phyloP scores from a whole-genome alignment of 805 yeast genomes.

The Zygosaccharomyces rouxii region DNA sequence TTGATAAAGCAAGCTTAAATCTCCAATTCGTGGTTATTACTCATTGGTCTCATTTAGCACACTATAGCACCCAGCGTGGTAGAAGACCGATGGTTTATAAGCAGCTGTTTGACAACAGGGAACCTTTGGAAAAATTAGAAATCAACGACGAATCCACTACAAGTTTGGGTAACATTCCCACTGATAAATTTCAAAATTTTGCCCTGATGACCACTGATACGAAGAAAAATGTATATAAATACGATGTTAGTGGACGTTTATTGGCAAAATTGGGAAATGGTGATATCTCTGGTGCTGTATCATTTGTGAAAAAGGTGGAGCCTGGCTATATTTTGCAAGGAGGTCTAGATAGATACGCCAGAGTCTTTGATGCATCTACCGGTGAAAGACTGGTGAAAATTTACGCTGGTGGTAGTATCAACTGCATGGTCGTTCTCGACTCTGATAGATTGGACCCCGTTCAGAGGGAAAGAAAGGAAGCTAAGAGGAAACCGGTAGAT shows the following conservation, averaged over 20 bases:
- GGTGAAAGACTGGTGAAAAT: conserved; percentile 64
- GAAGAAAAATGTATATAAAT: conserved; percentile 58
- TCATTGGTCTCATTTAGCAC: conserved; percentile 50
- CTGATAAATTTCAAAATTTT: conserved; percentile 23
- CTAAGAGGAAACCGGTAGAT: conserved; percentile 10
- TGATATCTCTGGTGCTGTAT: conserved; percentile 57
- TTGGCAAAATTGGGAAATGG: conserved; percentile 74
- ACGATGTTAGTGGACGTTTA: conserved; percentile 48
- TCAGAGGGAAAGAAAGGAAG: conserved; percentile 17
- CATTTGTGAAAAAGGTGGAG: conserved; percentile 27
- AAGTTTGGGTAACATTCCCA: conserved; percentile 21
- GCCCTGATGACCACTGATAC: conserved; percentile 69
- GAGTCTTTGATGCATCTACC: conserved; percentile 63
- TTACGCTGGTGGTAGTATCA: conserved; percentile 67
- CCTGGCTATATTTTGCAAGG: conserved; percentile 61
- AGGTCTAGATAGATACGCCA: conserved; percentile 80
- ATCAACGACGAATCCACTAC: conserved; percentile 15
- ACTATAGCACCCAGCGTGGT: conserved; percentile 65
- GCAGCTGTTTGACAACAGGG: conserved; percentile 29
- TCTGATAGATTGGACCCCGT: conserved; percentile 36
- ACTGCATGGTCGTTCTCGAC: conserved; percentile 22
- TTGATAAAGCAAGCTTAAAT: conserved; percentile 30
- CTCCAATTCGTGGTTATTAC: conserved; percentile 61
- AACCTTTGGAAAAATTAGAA: conserved; percentile 25
- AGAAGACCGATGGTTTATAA: conserved; percentile 54